phyloP scores from a whole-genome alignment of 2,329 filamentous ascomycete species.

The Pyricularia sp. region DNA sequence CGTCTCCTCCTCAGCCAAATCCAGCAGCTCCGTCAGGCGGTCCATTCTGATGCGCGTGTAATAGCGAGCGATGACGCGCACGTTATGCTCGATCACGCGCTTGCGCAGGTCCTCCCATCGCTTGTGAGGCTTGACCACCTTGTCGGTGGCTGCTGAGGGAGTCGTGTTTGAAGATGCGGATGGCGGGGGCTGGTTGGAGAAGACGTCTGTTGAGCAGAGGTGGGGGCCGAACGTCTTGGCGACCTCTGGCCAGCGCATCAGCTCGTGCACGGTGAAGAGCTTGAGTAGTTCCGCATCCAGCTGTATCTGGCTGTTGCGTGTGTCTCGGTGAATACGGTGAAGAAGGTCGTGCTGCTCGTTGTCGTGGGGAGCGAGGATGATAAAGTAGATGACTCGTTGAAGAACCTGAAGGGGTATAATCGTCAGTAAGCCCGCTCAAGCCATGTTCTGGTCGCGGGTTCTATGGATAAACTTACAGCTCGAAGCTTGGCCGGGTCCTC shows the following conservation, averaged over 20 bases:
- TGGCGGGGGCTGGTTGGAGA: slow-evolving; percentile 45
- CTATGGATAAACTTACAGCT: slow-evolving; percentile 49
- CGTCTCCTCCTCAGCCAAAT: slow-evolving; percentile 89
- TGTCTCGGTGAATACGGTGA: slow-evolving; percentile 81
- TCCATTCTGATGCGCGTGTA: slow-evolving; percentile 95
- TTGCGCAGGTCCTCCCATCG: slow-evolving; percentile 94
- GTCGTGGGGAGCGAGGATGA: slow-evolving; percentile 92
- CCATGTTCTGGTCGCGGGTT: neutral
- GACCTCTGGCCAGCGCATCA: slow-evolving; percentile 98
- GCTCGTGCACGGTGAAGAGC: slow-evolving; percentile 87
- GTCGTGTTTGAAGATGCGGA: neutral
- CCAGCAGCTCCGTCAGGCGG: slow-evolving; percentile 81
- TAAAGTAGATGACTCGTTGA: slow-evolving; percentile 93
- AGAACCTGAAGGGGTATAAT: slow-evolving; percentile 54
- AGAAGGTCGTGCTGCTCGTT: slow-evolving; percentile 98
- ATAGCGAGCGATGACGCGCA: slow-evolving; percentile 95
- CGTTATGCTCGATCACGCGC: slow-evolving; percentile 98
- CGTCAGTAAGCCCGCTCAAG: neutral
- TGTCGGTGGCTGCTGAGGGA: slow-evolving; percentile 56
- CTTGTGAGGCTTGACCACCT: slow-evolving; percentile 58
- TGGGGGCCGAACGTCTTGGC: slow-evolving; percentile 82
- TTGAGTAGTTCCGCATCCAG: slow-evolving; percentile 81
- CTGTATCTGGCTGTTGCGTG: slow-evolving; percentile 68
- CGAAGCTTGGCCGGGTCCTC: slow-evolving; percentile 78
- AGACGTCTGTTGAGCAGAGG: slow-evolving; percentile 82